A percentile compares a stretch with the other conserved stretches of the same genome.
These are phyloP conservation scores for Globisporangium camurandrum DNA, from an alignment of 352 stramenopile genomes.

Conservation along the genomic window DNA sequence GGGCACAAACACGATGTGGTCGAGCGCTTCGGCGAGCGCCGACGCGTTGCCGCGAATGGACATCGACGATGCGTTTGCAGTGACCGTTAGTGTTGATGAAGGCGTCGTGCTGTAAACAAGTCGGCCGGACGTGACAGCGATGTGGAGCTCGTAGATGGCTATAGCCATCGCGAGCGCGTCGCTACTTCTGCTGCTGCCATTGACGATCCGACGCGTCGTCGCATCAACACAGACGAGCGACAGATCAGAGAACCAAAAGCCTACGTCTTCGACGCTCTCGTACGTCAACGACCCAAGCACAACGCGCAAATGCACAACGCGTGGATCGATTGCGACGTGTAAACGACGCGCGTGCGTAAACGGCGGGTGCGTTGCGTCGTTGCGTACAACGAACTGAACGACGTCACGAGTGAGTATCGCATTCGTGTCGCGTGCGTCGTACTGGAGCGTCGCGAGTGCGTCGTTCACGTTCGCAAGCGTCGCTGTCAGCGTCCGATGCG, in stretches of 20 bases:
- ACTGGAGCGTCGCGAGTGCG: constrained; percentile 15
- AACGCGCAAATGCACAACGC: constrained; percentile 22
- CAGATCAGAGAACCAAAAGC: constrained; percentile 37
- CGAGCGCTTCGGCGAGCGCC: constrained; percentile 15
- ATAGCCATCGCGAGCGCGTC: constrained; percentile 25
- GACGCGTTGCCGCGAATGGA: constrained; percentile 9
- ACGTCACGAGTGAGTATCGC: constrained; percentile 13
- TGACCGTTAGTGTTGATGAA: background rate
- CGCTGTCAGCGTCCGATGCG: background rate
- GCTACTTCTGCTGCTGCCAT: background rate
- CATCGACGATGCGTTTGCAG: background rate
- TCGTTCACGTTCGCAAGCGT: constrained; percentile 10
- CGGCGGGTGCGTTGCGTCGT: background rate
- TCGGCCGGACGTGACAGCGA: constrained; percentile 16
- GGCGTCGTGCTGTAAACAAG: constrained; percentile 6
- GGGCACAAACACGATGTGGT: constrained; percentile 24
- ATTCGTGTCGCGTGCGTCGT: constrained; percentile 11
- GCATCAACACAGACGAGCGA: constrained; percentile 9
- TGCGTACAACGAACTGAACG: constrained; percentile 14
- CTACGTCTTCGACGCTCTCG: constrained; percentile 26
- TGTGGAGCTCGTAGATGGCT: constrained; percentile 14
- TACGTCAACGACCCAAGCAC: constrained; percentile 19
- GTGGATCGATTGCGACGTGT: constrained; percentile 15
- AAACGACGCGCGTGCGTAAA: constrained; percentile 17
- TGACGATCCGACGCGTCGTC: background rate